phyloP scores from a whole-genome alignment of 2,329 filamentous ascomycete species.

The Phoma sp. region DNA sequence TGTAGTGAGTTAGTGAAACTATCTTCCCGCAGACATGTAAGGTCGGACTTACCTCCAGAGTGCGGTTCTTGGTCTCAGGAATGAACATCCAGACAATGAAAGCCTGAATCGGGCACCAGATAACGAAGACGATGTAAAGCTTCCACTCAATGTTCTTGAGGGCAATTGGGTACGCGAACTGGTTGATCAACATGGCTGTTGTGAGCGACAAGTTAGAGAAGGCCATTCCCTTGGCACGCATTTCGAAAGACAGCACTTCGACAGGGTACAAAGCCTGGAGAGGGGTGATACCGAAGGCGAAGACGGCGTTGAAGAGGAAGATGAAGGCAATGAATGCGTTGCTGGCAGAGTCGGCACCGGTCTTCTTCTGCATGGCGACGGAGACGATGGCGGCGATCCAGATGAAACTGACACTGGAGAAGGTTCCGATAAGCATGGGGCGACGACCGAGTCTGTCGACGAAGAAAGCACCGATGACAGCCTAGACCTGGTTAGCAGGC shows the following conservation, averaged over 20 bases:
- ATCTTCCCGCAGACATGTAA: neutral
- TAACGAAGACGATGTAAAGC: conserved; percentile 33
- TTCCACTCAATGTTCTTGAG: conserved; percentile 32
- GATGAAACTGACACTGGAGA: conserved; percentile 29
- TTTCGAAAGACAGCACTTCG: conserved; percentile 57
- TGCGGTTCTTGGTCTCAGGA: conserved; percentile 37
- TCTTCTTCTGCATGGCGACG: conserved; percentile 23
- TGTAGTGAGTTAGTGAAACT: neutral
- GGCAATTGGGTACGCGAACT: conserved; percentile 38
- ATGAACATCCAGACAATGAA: conserved; percentile 29
- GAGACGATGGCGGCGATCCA: conserved; percentile 33
- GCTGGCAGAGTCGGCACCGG: conserved; percentile 17
- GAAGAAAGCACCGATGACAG: conserved; percentile 42
- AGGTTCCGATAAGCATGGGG: conserved; percentile 39
- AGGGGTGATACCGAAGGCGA: conserved; percentile 50
- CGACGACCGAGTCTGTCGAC: conserved; percentile 43
- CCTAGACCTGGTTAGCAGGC: conserved; percentile 16
- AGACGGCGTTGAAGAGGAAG: conserved; percentile 52
- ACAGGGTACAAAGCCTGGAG: conserved; percentile 57
- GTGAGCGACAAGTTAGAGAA: conserved; percentile 51
- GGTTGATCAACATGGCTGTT: conserved; percentile 34
- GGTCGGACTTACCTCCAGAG: conserved; percentile 21
- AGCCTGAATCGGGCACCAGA: conserved; percentile 29
- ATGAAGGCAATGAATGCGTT: conserved; percentile 48
- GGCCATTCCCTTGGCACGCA: conserved; percentile 57